phyloP scores from a whole-genome alignment of 2,329 filamentous ascomycete genomes.

The Sporothrix luriei region DNA sequence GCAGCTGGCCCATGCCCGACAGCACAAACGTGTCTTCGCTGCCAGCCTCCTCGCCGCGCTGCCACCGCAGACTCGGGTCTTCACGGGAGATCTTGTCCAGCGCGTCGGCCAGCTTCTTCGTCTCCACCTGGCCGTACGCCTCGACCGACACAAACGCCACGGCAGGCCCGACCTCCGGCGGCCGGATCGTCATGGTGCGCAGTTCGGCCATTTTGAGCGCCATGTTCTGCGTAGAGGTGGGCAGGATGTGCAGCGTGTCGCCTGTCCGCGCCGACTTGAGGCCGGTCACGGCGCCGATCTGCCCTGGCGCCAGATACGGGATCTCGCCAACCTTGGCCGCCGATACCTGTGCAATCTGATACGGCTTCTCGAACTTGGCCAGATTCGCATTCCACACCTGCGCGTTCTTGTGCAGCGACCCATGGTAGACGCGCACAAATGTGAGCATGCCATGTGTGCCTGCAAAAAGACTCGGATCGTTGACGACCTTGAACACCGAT shows the following conservation, averaged over 20 bases:
- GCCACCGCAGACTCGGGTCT: slow-evolving; percentile 88
- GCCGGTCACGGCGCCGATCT: slow-evolving; percentile 91
- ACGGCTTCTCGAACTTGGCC: slow-evolving; percentile 74
- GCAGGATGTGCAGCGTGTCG: slow-evolving; percentile 81
- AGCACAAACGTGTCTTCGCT: slow-evolving; percentile 77
- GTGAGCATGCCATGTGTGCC: slow-evolving; percentile 74
- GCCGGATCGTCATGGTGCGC: slow-evolving; percentile 76
- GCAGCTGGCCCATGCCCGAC: slow-evolving; percentile 94
- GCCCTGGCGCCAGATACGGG: slow-evolving; percentile 75
- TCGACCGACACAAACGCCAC: slow-evolving; percentile 97
- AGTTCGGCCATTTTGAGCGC: slow-evolving; percentile 66
- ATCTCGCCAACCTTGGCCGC: slow-evolving; percentile 86
- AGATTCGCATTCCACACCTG: slow-evolving; percentile 87
- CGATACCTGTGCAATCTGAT: slow-evolving; percentile 84
- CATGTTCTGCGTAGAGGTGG: slow-evolving; percentile 50
- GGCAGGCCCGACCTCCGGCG: slow-evolving; percentile 85
- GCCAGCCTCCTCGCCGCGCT: slow-evolving; percentile 76
- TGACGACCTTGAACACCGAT: slow-evolving; percentile 92
- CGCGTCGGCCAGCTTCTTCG: slow-evolving; percentile 73
- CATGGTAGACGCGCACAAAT: slow-evolving; percentile 90
- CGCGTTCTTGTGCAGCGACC: slow-evolving; percentile 71
- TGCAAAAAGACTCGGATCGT: slow-evolving; percentile 65
- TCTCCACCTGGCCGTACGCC: slow-evolving; percentile 64
- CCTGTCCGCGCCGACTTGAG: slow-evolving; percentile 91
- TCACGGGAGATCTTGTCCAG: slow-evolving; percentile 80